Percentiles rank a stretch among this genome's conserved stretches.
Conservation (phyloP, 768 basidiomycete genomes). For the Tricholoma matsutake region DNA sequence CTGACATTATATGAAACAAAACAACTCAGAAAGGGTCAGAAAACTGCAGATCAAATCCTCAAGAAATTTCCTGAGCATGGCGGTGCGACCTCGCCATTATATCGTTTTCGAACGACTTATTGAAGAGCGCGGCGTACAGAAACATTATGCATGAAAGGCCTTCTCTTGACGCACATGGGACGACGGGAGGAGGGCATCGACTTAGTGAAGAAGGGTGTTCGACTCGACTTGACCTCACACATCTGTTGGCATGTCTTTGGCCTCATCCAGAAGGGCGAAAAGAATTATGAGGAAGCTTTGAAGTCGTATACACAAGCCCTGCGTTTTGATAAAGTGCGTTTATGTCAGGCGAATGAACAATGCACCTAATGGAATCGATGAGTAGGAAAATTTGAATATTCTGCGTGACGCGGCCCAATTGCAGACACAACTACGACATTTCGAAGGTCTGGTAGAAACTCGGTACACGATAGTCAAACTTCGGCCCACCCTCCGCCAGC, state of each 20-base stretch:
- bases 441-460: slow-evolving; percentile 74
- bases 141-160: slow-evolving; percentile 95
- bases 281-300: slow-evolving; percentile 91
- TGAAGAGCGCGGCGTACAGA: slow-evolving; percentile 45
- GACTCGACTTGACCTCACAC: slow-evolving; percentile 80
- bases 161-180: slow-evolving; percentile 79
- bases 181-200: slow-evolving; percentile 78
- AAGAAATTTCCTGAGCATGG: slow-evolving; percentile 97
- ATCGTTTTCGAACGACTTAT: not conserved
- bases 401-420: slow-evolving; percentile 87
- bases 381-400: slow-evolving; percentile 91
- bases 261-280: slow-evolving; percentile 90
- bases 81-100: slow-evolving; percentile 47
- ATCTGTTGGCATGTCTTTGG: slow-evolving; percentile 99
- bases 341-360: not conserved
- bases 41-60: slow-evolving; percentile 89
- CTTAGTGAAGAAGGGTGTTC: slow-evolving; percentile 80
- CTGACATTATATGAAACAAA: slow-evolving; percentile 85
- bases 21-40: slow-evolving; percentile 85
- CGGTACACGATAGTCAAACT: slow-evolving; percentile 76
- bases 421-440: slow-evolving; percentile 83
- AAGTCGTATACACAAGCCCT: slow-evolving; percentile 91
- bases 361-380: slow-evolving; percentile 6
- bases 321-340: slow-evolving; percentile 79
- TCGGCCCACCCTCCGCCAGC: slow-evolving; percentile 78